These are phyloP conservation scores for Trichosporon sp. DNA, from an alignment of 1,284 basidiomycete genomes.

Conservation along the genomic window DNA sequence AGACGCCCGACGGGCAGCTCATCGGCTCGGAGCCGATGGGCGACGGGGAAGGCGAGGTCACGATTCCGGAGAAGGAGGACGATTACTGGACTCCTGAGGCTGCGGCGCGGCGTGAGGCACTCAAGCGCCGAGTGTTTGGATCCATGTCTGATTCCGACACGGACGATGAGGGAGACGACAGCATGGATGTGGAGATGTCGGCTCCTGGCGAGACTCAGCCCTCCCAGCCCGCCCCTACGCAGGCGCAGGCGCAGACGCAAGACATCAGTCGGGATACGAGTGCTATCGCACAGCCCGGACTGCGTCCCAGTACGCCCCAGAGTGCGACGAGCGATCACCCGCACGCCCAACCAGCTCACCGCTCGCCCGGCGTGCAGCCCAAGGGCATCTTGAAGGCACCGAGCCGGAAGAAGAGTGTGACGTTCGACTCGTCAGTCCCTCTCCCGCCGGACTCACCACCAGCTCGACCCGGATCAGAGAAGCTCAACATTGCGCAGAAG, in stretches of 20 bases:
- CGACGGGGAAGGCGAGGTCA: constrained; percentile 8
- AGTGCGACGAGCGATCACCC: not conserved
- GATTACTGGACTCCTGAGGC: constrained; percentile 37
- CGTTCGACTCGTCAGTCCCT: constrained; percentile 39
- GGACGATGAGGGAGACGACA: constrained; percentile 5
- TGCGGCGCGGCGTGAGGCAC: constrained; percentile 24
- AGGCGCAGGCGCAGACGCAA: too few relatives aligned
- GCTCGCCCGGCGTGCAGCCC: constrained; percentile 7
- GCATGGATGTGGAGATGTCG: constrained; percentile 9
- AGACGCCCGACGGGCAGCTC: constrained; percentile 30
- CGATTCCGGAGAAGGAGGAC: constrained; percentile 11
- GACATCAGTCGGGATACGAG: not conserved
- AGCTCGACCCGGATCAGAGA: not conserved
- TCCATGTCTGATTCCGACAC: constrained; percentile 20
- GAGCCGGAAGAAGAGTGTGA: constrained; percentile 38
- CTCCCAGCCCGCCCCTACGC: not conserved
- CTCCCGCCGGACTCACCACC: constrained; percentile 33
- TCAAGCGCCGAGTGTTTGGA: constrained; percentile 31
- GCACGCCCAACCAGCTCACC: not conserved
- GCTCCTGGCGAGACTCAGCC: not conserved
- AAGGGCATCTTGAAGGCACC: constrained; percentile 40
- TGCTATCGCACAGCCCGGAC: not conserved
- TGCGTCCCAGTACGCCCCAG: not conserved
- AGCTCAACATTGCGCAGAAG: constrained; percentile 13
- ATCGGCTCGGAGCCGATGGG: constrained; percentile 24